Evolutionary conservation across 257 asterid species (phyloP), one percentile per base, ranked within the genome.

Genomic region (Solanum tacnaense): DNA sequence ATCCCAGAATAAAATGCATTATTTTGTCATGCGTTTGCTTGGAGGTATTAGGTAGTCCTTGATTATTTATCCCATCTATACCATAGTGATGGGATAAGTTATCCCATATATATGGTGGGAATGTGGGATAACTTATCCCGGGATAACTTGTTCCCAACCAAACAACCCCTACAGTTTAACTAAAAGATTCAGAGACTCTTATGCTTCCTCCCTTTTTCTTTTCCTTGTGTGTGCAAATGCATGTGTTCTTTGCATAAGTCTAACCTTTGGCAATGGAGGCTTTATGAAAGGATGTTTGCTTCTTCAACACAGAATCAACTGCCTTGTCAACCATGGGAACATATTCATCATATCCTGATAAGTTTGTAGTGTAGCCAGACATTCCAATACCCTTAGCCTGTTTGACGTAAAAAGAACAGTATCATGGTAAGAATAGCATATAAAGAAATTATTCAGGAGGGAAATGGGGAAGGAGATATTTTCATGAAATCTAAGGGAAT

Each of bases 271-370:
- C 68, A 85, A 84, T 78, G 89, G 68, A 2, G 32, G 86, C 86
- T 70, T 89, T 91, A 87, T 90, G 90, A 13, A 93, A 89, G 76
- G 89, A 49, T 75, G 91, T 88, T 86, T 87, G 95, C 88, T 91
- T 94, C 91, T 93, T 93, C 89, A 91, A 91, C 76, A 89, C 96
- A 88, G 98, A 92, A 92, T 93, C 96, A 89, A 94, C 96, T 62
- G 95, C 96, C 92, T 94, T 94, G 93, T 94, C 98, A 67, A 94
- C 98, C 94, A 94, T 94, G 74, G 98, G 98, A 81, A 94, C 95
- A 92, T 92, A 93, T 90, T 94, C 98, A 88, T 93, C 96, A 73
- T 94, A 94, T 90, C 96, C 96, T 34, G 93, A 90, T 60, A 92
- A 91, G 86, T 87, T 92, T 72, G 92, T 89, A 84, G 88, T 88